Conservation (phyloP, 176 grass and related monocot genomes). For the Hordeum vulgare region MorexV3_pseudomolecules_assembly NC_058521.1:514028796-514029295, state of each 20-base stretch:
- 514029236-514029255: not conserved
- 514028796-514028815: not conserved
- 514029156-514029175: too few relatives aligned
- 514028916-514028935: not conserved
- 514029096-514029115: not conserved
- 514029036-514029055: slow-evolving; percentile 40
- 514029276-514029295: not conserved
- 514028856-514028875: slow-evolving; percentile 36
- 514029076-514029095: slow-evolving; percentile 23
- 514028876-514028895: slow-evolving; percentile 42
- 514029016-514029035: slow-evolving; percentile 15
- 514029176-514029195: too few relatives aligned
- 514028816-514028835: not conserved
- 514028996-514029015: not conserved
- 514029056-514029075: slow-evolving; percentile 11
- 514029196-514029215: not conserved
- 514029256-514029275: not conserved
- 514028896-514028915: not conserved
- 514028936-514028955: not conserved
- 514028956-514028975: slow-evolving; percentile 9
- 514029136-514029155: not conserved
- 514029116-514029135: not conserved
- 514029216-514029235: not conserved
- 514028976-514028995: too few relatives aligned
- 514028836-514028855: slow-evolving; percentile 35